A percentile compares a stretch with the other conserved stretches of the same genome.
Evolutionary conservation across 139 green algal genomes (phyloP).

Genomic region (Micromonas commoda): DNA sequence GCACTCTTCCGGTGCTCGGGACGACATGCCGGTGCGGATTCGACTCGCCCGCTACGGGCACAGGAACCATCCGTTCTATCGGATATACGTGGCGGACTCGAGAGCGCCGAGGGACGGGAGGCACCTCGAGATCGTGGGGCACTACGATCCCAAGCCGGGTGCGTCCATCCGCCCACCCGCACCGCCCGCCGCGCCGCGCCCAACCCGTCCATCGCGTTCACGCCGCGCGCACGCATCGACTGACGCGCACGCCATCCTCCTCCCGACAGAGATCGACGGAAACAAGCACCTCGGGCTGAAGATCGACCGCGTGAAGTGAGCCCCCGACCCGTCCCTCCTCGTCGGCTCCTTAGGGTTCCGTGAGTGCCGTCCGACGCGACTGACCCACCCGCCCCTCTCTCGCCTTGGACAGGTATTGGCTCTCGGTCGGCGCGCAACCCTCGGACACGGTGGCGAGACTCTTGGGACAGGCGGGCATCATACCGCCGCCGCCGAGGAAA

Average conservation of each 20-base stretch:
- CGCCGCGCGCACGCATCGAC: background rate
- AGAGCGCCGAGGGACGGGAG: conserved; percentile 58
- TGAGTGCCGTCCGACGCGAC: background rate
- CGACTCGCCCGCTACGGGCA: conserved; percentile 69
- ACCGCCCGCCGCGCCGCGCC: background rate
- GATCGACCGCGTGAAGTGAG: conserved; percentile 65
- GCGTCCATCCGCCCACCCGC: background rate
- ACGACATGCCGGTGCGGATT: conserved; percentile 61
- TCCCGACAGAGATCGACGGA: conserved; percentile 57
- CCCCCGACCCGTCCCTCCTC: background rate
- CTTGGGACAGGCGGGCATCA: conserved; percentile 59
- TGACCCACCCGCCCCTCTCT: background rate
- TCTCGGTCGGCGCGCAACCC: conserved; percentile 72
- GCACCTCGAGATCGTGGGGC: conserved; percentile 70
- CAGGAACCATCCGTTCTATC: conserved; percentile 73
- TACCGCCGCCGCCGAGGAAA: conserved; percentile 47
- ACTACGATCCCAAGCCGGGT: conserved; percentile 73
- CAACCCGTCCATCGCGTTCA: background rate
- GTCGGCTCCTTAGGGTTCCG: background rate
- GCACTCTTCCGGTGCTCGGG: no score
- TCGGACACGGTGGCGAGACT: conserved; percentile 61
- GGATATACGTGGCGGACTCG: conserved; percentile 68
- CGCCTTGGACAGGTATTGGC: conserved; percentile 61
- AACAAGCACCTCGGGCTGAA: conserved; percentile 79
- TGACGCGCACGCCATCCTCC: background rate